Evolutionary conservation across 495 filamentous ascomycete species (phyloP).

Genomic region (Extremus antarcticus): DNA sequence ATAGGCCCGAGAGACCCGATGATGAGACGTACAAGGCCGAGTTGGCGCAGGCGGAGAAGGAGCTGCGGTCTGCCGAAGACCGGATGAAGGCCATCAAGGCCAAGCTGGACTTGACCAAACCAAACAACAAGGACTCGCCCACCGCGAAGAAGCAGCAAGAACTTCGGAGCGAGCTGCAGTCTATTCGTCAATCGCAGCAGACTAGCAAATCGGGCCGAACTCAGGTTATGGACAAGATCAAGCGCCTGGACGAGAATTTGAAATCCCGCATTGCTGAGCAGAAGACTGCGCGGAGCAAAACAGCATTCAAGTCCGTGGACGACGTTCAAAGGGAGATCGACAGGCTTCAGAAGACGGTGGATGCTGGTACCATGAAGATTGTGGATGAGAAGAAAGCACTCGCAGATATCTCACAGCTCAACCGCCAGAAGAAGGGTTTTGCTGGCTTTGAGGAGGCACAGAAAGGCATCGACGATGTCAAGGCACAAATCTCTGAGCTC

Average conservation of each 20-base stretch:
- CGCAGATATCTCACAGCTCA: conserved; percentile 63
- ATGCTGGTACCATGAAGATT: conserved; percentile 76
- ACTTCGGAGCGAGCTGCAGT: conserved; percentile 56
- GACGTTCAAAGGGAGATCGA: conserved; percentile 77
- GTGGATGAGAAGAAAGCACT: conserved; percentile 96
- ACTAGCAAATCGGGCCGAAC: conserved; percentile 68
- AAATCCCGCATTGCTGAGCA: conserved; percentile 73
- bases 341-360: conserved; percentile 69
- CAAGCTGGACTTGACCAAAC: conserved; percentile 69
- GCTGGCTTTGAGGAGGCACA: conserved; percentile 68
- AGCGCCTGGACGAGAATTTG: conserved; percentile 68
- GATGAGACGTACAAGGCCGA: conserved; percentile 57
- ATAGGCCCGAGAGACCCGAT: conserved; percentile 55
- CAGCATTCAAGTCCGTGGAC: conserved; percentile 74
- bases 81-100: conserved; percentile 68
- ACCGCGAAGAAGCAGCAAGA: conserved; percentile 67
- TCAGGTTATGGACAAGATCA: conserved; percentile 73
- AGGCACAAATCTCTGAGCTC: conserved; percentile 72
- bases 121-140: conserved; percentile 65
- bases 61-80: conserved; percentile 58
- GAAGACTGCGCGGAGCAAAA: conserved; percentile 64
- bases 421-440: conserved; percentile 85
- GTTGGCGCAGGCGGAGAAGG: conserved; percentile 71
- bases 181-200: conserved; percentile 72
- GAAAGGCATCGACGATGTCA: conserved; percentile 73